phyloP scores from a whole-genome alignment of 768 basidiomycete genomes.

The Rhizopogon sp. region DNA sequence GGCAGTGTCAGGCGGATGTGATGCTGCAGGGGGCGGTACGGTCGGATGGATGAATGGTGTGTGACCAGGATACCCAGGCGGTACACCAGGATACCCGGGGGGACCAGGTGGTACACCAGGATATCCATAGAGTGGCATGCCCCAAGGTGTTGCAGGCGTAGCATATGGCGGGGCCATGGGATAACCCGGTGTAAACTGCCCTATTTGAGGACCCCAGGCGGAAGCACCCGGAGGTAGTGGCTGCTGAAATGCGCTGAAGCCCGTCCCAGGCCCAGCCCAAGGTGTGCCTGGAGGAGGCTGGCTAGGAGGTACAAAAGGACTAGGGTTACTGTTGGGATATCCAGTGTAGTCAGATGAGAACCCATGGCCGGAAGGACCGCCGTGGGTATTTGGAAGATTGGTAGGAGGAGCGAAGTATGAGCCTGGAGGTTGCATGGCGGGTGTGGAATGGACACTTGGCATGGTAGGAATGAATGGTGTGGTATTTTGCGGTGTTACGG shows the following conservation, averaged over 20 bases:
- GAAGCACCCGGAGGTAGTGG: slow-evolving; percentile 24
- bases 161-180: slow-evolving; percentile 1
- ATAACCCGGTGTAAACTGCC: background rate
- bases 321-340: slow-evolving; percentile 20
- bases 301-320: slow-evolving; percentile 22
- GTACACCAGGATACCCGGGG: slow-evolving; percentile 10
- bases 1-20: slow-evolving; percentile 17
- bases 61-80: slow-evolving; percentile 18
- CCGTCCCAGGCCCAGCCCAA: slow-evolving; percentile 14
- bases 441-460: slow-evolving; percentile 22
- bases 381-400: slow-evolving; percentile 20
- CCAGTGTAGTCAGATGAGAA: slow-evolving; percentile 29
- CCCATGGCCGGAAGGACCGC: slow-evolving; percentile 4
- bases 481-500: slow-evolving; percentile 31
- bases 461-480: slow-evolving; percentile 35
- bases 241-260: slow-evolving; percentile 25
- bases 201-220: slow-evolving; percentile 15
- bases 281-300: slow-evolving; percentile 16
- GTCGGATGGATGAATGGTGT: slow-evolving; percentile 22
- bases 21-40: slow-evolving; percentile 14
- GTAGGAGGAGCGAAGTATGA: slow-evolving; percentile 28
- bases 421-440: slow-evolving; percentile 22
- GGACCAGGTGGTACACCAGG: slow-evolving; percentile 9
- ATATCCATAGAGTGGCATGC: slow-evolving; percentile 8
- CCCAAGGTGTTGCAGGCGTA: slow-evolving; percentile 23